These are phyloP conservation scores for Venturia effusa DNA, from an alignment of 2,329 filamentous ascomycete species.

Conservation along the genomic window DNA sequence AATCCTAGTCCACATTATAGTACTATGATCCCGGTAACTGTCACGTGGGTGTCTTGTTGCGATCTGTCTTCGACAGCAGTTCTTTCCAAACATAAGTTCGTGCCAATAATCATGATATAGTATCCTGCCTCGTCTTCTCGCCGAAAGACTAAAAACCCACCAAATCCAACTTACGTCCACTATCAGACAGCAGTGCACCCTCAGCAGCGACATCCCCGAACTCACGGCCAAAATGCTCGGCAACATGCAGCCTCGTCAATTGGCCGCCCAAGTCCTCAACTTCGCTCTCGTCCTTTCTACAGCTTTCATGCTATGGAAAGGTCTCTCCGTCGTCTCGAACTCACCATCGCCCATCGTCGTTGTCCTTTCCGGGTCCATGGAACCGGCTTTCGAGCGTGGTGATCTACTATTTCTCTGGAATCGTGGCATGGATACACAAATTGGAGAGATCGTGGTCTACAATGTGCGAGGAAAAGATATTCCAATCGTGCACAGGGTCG, in stretches of 20 bases:
- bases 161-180: neutral
- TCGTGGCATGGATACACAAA: constrained; percentile 49
- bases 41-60: neutral
- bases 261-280: constrained; percentile 51
- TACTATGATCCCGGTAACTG: neutral
- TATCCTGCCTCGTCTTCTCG: neutral
- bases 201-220: neutral
- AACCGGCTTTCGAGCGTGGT: constrained; percentile 70
- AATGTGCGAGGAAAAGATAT: constrained; percentile 92
- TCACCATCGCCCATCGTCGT: constrained; percentile 60
- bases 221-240: constrained; percentile 7
- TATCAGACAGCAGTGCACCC: neutral
- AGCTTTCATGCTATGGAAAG: constrained; percentile 90
- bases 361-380: constrained; percentile 76
- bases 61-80: neutral
- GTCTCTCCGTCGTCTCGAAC: constrained; percentile 66
- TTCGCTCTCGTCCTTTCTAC: constrained; percentile 84
- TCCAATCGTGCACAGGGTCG: constrained; percentile 88
- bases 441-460: constrained; percentile 67
- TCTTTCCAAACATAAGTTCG: neutral
- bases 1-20: neutral
- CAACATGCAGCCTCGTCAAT: constrained; percentile 8
- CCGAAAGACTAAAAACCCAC: neutral
- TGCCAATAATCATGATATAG: neutral
- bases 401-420: constrained; percentile 73